Evolutionary conservation across 176 grass and related monocot genomes (phyloP), one percentile per base, ranked within the genome.

Genomic region (Thalia dealbata): DNA sequence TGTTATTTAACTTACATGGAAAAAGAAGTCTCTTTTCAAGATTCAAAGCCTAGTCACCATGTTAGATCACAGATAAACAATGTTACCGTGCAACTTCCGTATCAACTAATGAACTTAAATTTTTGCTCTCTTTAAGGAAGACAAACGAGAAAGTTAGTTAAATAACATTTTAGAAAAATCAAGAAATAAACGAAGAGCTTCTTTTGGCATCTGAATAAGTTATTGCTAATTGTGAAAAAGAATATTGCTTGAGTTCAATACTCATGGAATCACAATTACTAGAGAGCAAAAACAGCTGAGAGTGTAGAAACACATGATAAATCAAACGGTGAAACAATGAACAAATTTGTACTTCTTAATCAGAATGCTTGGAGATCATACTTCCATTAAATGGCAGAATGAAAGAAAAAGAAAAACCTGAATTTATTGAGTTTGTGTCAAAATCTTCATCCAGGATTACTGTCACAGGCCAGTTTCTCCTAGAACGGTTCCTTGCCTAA

Each of bases 371-470:
- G 4, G 14, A 55, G 15, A 72, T 3, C 3, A 52, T 11, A 52
- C 2, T 30, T 44, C 2, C 22, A 58, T 68, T 78, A 24, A 48
- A 73, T 69, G 75, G 13, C 22, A 70, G 62, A 64, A 50, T 50
- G 22, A 38, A 66, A 79, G 50, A 88, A 75, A 10, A 80, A 72
- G 74, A 18, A 80, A 18, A 80, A 92, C 95, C 95, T 99, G 87
- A 48, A 65, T 41, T 68, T 67, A 80, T 80, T 61, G 59, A 41
- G 73, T 22, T 79, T 75, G 80, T 70, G 75, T 95, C 90, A 52
- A 85, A 71, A 75, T 99, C 95, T 75, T 91, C 95, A 85, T 99
- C 95, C 68, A 99, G 80, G 79, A 93, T 81, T 52, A 99, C 80
- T 81, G 74, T 88, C 48, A 73, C 48, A 62, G 56, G 70, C 32